Percentiles rank a stretch among this genome's conserved stretches.
Conservation (phyloP, 345 rosid genomes). For the Salix caprea region DNA sequence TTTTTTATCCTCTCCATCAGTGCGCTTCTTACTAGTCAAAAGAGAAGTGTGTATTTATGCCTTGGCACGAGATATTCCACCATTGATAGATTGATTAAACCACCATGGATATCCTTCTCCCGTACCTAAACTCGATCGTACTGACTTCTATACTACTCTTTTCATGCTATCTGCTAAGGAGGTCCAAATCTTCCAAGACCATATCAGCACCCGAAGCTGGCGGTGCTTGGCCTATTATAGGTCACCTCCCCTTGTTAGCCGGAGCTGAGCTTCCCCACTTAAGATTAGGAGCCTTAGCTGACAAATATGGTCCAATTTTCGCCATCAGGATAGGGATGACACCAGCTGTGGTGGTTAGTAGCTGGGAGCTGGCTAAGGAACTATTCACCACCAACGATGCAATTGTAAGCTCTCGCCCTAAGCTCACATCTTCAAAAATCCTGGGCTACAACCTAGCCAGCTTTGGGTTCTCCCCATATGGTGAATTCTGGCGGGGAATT, state of each 20-base stretch:
- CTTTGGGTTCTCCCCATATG: conserved; percentile 28
- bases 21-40: too few relatives aligned
- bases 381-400: conserved; percentile 34
- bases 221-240: conserved; percentile 41
- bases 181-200: neutral
- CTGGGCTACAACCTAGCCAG: conserved; percentile 27
- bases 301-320: conserved; percentile 40
- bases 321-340: conserved; percentile 31
- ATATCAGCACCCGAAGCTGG: conserved; percentile 19
- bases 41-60: too few relatives aligned
- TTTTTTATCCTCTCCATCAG: too few relatives aligned
- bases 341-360: conserved; percentile 35
- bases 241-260: conserved; percentile 33
- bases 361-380: conserved; percentile 34
- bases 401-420: conserved; percentile 29
- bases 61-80: neutral
- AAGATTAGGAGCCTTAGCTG: conserved; percentile 31
- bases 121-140: neutral
- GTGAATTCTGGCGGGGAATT: conserved; percentile 36
- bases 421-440: neutral
- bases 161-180: conserved; percentile 13
- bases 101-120: conserved; percentile 20
- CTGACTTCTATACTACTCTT: conserved; percentile 8
- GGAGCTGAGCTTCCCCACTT: conserved; percentile 30
- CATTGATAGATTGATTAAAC: neutral